These are phyloP conservation scores for Russula virescens DNA, from an alignment of 768 basidiomycete species.

Conservation along the genomic window DNA sequence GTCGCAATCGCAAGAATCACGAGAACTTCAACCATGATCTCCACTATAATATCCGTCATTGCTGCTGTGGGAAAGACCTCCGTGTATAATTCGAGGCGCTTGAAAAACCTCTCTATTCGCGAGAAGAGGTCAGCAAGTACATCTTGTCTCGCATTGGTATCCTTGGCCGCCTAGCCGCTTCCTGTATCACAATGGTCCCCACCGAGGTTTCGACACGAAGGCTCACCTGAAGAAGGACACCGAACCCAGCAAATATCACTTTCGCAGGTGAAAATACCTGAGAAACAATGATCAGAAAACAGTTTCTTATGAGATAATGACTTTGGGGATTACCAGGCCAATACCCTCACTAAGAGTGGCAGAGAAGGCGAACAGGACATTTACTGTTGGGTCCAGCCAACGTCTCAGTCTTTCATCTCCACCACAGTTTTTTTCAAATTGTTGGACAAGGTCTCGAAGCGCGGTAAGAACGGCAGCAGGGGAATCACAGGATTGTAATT, in stretches of 20 bases:
- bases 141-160: not conserved
- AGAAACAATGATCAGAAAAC: not conserved
- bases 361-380: not conserved
- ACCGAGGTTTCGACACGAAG: not conserved
- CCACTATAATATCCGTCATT: not conserved
- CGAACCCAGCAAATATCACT: not conserved
- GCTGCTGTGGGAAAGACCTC: not conserved
- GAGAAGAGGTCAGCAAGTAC: not conserved
- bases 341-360: not conserved
- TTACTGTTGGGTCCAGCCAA: not conserved
- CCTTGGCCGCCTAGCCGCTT: not conserved
- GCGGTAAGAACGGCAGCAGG: not conserved
- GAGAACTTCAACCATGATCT: not conserved
- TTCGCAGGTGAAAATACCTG: slow-evolving; percentile 1
- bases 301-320: not conserved
- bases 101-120: not conserved
- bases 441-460: not conserved
- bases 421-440: not conserved
- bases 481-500: not conserved
- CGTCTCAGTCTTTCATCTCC: not conserved
- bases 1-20: not conserved
- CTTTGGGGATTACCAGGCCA: not conserved
- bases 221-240: not conserved
- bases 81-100: not conserved
- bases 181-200: not conserved